Conservation (phyloP, 352 stramenopile genomes). For the Globisporangium emineosum region DNA sequence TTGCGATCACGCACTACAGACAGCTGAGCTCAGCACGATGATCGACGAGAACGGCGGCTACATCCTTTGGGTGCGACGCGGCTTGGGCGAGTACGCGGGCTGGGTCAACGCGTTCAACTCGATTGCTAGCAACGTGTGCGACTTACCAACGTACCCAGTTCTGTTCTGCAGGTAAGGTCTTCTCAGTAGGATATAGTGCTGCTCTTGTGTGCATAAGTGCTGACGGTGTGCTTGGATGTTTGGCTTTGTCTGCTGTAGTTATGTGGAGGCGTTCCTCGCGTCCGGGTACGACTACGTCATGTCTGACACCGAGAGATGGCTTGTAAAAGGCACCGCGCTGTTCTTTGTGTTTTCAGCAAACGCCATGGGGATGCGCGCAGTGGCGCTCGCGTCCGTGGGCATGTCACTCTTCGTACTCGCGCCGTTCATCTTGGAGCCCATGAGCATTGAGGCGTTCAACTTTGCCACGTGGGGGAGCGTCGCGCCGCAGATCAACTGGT, state of each 20-base stretch:
- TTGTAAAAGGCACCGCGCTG: conserved; percentile 68
- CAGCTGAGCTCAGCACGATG: conserved; percentile 79
- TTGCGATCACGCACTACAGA: conserved; percentile 22
- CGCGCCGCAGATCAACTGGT: conserved; percentile 74
- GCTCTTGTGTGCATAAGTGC: background rate
- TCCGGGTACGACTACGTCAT: conserved; percentile 56
- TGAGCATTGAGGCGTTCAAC: conserved; percentile 74
- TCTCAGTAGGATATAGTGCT: too few species aligned
- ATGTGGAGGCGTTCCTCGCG: conserved; percentile 72
- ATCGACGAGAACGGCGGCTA: conserved; percentile 85
- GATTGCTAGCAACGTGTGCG: conserved; percentile 81
- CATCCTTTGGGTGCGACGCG: conserved; percentile 82
- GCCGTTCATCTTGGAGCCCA: conserved; percentile 72
- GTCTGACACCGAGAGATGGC: conserved; percentile 52
- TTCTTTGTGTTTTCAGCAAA: conserved; percentile 73
- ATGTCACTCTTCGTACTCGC: conserved; percentile 85
- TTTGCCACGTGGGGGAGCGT: conserved; percentile 67
- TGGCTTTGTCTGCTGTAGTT: conserved; percentile 27
- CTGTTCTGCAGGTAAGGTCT: conserved; percentile 61
- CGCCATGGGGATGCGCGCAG: conserved; percentile 69
- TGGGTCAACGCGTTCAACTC: conserved; percentile 87
- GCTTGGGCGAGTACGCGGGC: conserved; percentile 73
- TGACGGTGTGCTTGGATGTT: background rate
- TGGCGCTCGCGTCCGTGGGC: conserved; percentile 66
- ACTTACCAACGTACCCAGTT: conserved; percentile 81